Conservation (phyloP, 106 monocot genomes). For the Xerophyta viscosa region DNA sequence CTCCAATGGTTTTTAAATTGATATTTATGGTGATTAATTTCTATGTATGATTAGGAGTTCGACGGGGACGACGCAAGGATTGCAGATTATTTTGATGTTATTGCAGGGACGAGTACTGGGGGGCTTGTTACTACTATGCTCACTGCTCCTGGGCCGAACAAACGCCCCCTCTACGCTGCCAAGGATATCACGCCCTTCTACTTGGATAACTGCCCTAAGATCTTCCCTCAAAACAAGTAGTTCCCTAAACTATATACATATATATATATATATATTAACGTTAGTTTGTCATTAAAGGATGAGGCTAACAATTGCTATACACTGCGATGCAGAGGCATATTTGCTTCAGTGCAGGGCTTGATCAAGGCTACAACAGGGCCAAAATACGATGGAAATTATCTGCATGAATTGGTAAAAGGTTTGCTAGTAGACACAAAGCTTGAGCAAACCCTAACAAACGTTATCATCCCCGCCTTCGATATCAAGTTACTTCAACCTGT, state of each 20-base stretch:
- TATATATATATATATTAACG: no score
- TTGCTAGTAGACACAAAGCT: conserved; percentile 31
- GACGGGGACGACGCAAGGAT: conserved; percentile 7
- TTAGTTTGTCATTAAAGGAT: not conserved
- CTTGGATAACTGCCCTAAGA: conserved; percentile 6
- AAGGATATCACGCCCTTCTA: conserved; percentile 5
- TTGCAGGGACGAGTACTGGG: conserved; percentile 8
- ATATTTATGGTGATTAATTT: no score
- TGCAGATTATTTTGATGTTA: conserved; percentile 10
- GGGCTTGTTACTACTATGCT: conserved; percentile 6
- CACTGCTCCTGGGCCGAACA: conserved; percentile 2
- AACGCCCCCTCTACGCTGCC: conserved; percentile 1
- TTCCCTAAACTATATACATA: no score
- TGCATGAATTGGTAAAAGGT: conserved; percentile 25
- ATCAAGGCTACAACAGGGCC: conserved; percentile 23
- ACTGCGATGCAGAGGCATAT: conserved; percentile 2
- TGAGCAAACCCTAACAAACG: conserved; percentile 39
- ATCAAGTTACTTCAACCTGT: conserved; percentile 46
- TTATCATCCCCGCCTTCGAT: conserved; percentile 57
- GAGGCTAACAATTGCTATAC: not conserved
- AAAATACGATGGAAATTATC: conserved; percentile 51
- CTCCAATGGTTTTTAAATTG: no score
- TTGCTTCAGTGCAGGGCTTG: conserved; percentile 2
- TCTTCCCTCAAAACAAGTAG: conserved; percentile 10
- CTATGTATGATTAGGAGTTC: not conserved